Evolutionary conservation across 139 green algal species (phyloP), one percentile per base, ranked within the genome.

Genomic region (Chlamydomonas sp.): DNA sequence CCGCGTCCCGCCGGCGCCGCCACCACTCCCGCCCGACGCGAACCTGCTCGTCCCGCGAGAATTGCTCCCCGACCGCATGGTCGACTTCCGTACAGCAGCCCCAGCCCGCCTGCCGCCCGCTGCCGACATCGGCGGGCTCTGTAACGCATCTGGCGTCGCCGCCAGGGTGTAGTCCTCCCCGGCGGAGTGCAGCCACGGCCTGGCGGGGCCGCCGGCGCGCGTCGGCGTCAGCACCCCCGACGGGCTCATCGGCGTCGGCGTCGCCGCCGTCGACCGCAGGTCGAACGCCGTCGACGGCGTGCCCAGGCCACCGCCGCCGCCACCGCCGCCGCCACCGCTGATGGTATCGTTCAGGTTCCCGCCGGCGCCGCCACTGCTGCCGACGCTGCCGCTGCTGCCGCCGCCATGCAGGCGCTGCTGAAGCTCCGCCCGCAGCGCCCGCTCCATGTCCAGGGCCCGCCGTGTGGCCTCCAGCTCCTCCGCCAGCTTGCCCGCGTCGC

Each of bases 381-480:
- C 57, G 73, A 1, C 72, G 72, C 71, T 58, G n/a, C 72, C 73
- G 14, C n/a, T 10, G 72, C 17, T 59, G 1, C 58, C 72, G 6
- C 12, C 49, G 31, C 67, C 61, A 60, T 81, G 63, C 31, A 88
- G 83, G 1, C 74, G 73, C 83, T 82, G 73, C 63, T 88, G 73
- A 71, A 88, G 83, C 72, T 88, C 83, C 12, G 83, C 15, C 3
- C 83, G 62, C 16, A 88, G 83, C 63, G 72, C 83, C 8, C 83
- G 83, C 63, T 88, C 83, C 83, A 88, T 75, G 7, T 81, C 74
- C 63, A 88, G 83, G 4, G 83, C 83, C 5, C 63, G 63, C 9
- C 83, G 83, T 10, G 83, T 88, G 4, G 64, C 74, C 74, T 88
- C 83, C 4, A 88, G 62, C 83, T 88, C 83, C 63, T 88, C 83